Percentiles rank a stretch among this genome's conserved stretches.
phyloP scores from a whole-genome alignment of 139 green algal species.

The Tetratostichococcus sp. region DNA sequence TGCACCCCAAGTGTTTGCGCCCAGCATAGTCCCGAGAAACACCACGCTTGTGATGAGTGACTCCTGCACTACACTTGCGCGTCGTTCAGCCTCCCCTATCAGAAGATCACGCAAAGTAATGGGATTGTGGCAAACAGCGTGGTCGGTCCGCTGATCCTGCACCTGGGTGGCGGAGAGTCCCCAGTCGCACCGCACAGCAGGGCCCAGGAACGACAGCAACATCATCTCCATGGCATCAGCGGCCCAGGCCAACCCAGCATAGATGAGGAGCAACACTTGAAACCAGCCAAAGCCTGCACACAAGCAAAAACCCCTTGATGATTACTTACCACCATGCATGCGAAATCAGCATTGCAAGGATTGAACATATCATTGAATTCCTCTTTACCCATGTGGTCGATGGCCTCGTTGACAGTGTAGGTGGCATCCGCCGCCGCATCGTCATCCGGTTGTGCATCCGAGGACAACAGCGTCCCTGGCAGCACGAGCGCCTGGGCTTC shows the following conservation, averaged over 20 bases:
- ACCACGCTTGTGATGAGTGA: conserved; percentile 54
- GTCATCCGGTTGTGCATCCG: not conserved
- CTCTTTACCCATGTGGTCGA: conserved; percentile 16
- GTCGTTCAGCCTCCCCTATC: no score
- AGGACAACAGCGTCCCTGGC: not conserved
- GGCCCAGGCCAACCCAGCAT: conserved; percentile 67
- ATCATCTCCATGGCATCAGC: conserved; percentile 86
- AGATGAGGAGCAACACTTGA: conserved; percentile 58
- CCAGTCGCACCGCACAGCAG: conserved; percentile 61
- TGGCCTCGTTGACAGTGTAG: conserved; percentile 13
- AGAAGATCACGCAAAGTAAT: no score
- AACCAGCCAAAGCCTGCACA: conserved; percentile 59
- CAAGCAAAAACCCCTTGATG: not conserved
- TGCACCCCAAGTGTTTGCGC: conserved; percentile 59
- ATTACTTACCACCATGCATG: not conserved
- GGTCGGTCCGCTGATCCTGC: no score
- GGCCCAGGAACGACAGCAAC: conserved; percentile 75
- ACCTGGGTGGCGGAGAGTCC: conserved; percentile 24
- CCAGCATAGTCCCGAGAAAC: conserved; percentile 71
- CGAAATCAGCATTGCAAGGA: no score
- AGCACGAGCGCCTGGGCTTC: not conserved
- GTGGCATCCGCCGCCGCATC: not conserved
- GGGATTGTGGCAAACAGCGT: no score
- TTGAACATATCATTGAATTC: not conserved
- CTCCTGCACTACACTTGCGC: conserved; percentile 25